Evolutionary conservation across 2,329 filamentous ascomycete genomes (phyloP).

Genomic region (Colletotrichum ledebouriae): DNA sequence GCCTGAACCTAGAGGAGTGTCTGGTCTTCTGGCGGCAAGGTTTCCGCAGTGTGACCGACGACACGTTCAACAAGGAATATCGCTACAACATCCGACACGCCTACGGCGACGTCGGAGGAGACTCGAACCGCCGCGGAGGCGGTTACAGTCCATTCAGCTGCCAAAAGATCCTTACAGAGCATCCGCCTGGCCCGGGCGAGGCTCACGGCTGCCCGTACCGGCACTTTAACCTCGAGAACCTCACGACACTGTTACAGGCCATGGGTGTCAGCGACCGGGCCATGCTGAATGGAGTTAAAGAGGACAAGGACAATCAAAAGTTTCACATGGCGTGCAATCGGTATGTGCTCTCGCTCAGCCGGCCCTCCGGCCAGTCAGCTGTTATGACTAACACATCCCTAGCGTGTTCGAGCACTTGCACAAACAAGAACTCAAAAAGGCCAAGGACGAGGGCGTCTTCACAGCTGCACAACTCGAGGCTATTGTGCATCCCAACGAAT

Average conservation of each 20-base stretch:
- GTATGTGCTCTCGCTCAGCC: slow-evolving; percentile 57
- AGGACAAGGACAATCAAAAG: slow-evolving; percentile 89
- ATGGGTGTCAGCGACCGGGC: slow-evolving; percentile 85
- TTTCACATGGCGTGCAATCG: slow-evolving; percentile 97
- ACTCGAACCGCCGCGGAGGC: slow-evolving; percentile 85
- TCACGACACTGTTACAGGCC: slow-evolving; percentile 79
- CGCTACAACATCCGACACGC: slow-evolving; percentile 95
- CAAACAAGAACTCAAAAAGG: slow-evolving; percentile 81
- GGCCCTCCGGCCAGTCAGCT: background rate
- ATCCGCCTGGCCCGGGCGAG: slow-evolving; percentile 87
- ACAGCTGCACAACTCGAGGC: slow-evolving; percentile 86
- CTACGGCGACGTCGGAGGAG: slow-evolving; percentile 96
- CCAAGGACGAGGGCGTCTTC: slow-evolving; percentile 81
- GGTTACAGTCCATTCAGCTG: slow-evolving; percentile 95
- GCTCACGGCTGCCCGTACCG: slow-evolving; percentile 96
- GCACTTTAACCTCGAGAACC: slow-evolving; percentile 90
- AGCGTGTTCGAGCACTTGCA: slow-evolving; percentile 92
- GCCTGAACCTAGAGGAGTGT: slow-evolving; percentile 90
- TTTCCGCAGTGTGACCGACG: slow-evolving; percentile 90
- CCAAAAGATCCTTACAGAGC: slow-evolving; percentile 93
- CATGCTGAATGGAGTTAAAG: slow-evolving; percentile 83
- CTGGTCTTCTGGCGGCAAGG: slow-evolving; percentile 90
- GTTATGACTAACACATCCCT: slow-evolving; percentile 39
- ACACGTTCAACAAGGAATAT: slow-evolving; percentile 98
- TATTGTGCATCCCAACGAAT: slow-evolving; percentile 97